Evolutionary conservation across 129 eudicot species (phyloP), one percentile per base, ranked within the genome.

Genomic region (Chrysanthemum makinoi): DNA sequence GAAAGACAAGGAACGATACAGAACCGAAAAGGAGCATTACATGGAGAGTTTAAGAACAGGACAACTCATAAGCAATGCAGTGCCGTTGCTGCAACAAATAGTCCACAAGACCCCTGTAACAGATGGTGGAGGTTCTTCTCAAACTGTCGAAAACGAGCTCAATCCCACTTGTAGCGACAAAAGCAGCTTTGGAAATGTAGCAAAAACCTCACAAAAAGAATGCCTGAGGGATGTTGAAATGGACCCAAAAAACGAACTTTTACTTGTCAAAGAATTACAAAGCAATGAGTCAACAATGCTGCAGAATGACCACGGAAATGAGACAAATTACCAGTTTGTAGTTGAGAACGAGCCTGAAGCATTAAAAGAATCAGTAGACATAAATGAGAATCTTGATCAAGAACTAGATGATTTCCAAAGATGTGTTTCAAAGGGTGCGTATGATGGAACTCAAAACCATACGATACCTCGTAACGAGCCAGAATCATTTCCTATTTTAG

Each of bases 1-100:
- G 50, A 74, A 66, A 79, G 97, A 91, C 72, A 88, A 91, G 70
- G 97, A 91, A 68, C 73, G 97, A 54, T 91, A 91, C 79, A 78
- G 44, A 80, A 55, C 48, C 14, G 95, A 88, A 74, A 91, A 85
- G 92, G 89, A 75, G 66, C 85, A 62, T 20, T 88, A 85, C 43
- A 70, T 75, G 59, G 88, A 86, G 67, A 80, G 83, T 68, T 20
- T 85, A 52, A 67, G 75, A 58, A 70, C 48, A 5, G 89, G 87
- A 11, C 77, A 80, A 73, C 69, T 75, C 28, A 5, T 72, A 26
- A 47, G 74, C 48, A 55, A 39, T 72, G 77, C 76, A 54, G 70
- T 76, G 12, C 82, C 90, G 13, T 65, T 76, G 24, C 85, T 82
- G 71, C 92, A 84, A 79, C 78, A 61, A 55, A 24, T 19, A 44